phyloP scores from a whole-genome alignment of 2,329 filamentous ascomycete species.

The Chrysoporthe cubensis region DNA sequence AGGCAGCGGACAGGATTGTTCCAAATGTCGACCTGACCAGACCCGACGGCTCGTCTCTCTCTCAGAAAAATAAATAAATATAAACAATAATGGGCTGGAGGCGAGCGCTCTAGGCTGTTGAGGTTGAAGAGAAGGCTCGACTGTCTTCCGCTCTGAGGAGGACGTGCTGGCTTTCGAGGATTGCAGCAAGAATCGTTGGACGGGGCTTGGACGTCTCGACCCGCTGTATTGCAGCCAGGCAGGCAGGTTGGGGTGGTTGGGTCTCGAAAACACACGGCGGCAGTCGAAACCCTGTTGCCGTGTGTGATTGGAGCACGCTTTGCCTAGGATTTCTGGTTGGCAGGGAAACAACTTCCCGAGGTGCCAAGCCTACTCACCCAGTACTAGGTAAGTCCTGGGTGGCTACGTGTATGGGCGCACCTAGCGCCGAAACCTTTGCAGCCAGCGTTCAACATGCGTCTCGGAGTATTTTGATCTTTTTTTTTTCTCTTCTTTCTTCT shows the following conservation, averaged over 20 bases:
- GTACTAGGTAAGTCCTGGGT: not conserved
- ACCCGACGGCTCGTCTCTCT: not conserved
- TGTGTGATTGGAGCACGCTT: conserved; percentile 1
- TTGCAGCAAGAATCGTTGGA: not conserved
- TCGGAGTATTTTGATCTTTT: no score
- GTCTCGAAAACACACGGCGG: conserved; percentile 1
- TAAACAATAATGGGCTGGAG: not conserved
- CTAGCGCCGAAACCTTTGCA: not conserved
- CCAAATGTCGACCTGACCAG: not conserved
- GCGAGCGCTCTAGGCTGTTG: not conserved
- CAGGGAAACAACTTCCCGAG: not conserved
- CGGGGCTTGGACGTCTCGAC: not conserved
- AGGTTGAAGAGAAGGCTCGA: not conserved
- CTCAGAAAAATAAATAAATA: not conserved
- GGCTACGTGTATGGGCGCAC: not conserved
- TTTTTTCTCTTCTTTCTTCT: not conserved
- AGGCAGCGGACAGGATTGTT: not conserved
- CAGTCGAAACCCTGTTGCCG: not conserved
- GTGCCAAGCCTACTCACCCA: not conserved
- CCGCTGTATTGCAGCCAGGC: not conserved
- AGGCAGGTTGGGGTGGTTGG: not conserved
- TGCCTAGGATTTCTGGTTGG: not conserved
- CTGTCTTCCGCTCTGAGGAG: not conserved
- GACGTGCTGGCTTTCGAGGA: conserved; percentile 1
- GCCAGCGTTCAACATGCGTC: no score